Evolutionary conservation across 2,329 filamentous ascomycete genomes (phyloP), one percentile per base, ranked within the genome.

Genomic region (Talaromyces funiculosus): DNA sequence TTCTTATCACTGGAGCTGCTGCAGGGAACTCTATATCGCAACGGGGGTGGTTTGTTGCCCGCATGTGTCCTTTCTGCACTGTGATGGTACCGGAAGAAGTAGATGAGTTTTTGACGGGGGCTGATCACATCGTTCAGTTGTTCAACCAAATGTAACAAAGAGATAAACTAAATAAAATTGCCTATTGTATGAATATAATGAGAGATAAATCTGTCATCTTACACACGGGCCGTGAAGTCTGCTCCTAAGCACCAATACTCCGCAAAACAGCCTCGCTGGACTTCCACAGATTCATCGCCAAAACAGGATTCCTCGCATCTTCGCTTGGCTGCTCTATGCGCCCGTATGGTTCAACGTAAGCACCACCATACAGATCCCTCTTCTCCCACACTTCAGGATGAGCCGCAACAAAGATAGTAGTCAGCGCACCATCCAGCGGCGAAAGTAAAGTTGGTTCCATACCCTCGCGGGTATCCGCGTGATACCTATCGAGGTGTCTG

Each of bases 311-410:
- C 12, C 31, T 58, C 29, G 55, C 55, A 10, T 51, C 40, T 58
- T 58, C 43, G 22, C 55, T 58, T 49, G 55, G 3, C 33, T 40
- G 43, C 42, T 58, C 55, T 58, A 51, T 38, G 29, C 31, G 42
- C 4, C 55, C 55, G 55, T 51, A 58, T 20, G 55, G 55, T 14
- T 58, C 55, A 51, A 58, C 55, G 24, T 58, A 58, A n/a, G 55
- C 55, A 49, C 55, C 55, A 3, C 55, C 55, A 31, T 58, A 58
- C 4, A 38, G n/a, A 40, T 51, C 31, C 43, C 55, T 58, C 55
- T 40, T 58, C 40, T 58, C 42, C 55, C 43, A 58, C 29, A 58
- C 31, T 51, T 58, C 55, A 20, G 55, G 55, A 37, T 58, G 55
- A 14, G 55, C 55, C 31, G 55, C 55, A 49, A 43, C 55, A 51